Evolutionary conservation across 2,329 filamentous ascomycete genomes (phyloP).

Genomic region (Hirsutella rhossiliensis): DNA sequence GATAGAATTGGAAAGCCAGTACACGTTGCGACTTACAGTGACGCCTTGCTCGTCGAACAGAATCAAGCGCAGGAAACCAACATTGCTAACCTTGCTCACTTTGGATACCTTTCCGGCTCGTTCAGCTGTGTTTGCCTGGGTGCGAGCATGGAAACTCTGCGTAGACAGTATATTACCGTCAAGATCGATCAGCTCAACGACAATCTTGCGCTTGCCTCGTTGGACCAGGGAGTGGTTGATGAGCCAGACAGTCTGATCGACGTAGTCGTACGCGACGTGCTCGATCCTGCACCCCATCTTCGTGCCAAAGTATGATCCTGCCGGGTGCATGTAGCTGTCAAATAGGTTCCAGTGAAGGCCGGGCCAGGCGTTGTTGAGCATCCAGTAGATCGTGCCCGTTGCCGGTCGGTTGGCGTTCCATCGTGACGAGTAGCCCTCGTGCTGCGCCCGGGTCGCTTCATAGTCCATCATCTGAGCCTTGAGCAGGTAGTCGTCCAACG

Average conservation of each 20-base stretch:
- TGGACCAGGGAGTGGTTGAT: slow-evolving; percentile 39
- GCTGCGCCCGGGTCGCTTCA: slow-evolving; percentile 47
- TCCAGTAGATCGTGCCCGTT: slow-evolving; percentile 54
- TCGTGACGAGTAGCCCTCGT: slow-evolving; percentile 40
- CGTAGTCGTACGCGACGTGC: slow-evolving; percentile 44
- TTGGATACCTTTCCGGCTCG: slow-evolving; percentile 10
- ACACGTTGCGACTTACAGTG: slow-evolving; percentile 43
- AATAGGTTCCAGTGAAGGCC: slow-evolving; percentile 54
- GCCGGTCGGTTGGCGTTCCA: slow-evolving; percentile 40
- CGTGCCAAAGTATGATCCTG: slow-evolving; percentile 46
- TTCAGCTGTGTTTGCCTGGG: slow-evolving; percentile 31
- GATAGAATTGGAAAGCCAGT: slow-evolving; percentile 37
- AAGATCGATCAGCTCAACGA: slow-evolving; percentile 35
- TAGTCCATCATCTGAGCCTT: slow-evolving; percentile 53
- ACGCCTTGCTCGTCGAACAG: slow-evolving; percentile 21
- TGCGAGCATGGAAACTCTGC: slow-evolving; percentile 17
- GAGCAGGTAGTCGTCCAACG: slow-evolving; percentile 43
- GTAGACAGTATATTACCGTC: slow-evolving; percentile 29
- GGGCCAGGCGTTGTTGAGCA: slow-evolving; percentile 55
- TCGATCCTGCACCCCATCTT: slow-evolving; percentile 38
- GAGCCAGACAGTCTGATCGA: slow-evolving; percentile 30
- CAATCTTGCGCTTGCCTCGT: slow-evolving; percentile 27
- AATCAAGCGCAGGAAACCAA: slow-evolving; percentile 37
- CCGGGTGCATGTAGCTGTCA: slow-evolving; percentile 48
- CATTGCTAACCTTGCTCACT: slow-evolving; percentile 21